Evolutionary conservation across 2,329 filamentous ascomycete genomes (phyloP).

Genomic region (Xylariaceae sp.): DNA sequence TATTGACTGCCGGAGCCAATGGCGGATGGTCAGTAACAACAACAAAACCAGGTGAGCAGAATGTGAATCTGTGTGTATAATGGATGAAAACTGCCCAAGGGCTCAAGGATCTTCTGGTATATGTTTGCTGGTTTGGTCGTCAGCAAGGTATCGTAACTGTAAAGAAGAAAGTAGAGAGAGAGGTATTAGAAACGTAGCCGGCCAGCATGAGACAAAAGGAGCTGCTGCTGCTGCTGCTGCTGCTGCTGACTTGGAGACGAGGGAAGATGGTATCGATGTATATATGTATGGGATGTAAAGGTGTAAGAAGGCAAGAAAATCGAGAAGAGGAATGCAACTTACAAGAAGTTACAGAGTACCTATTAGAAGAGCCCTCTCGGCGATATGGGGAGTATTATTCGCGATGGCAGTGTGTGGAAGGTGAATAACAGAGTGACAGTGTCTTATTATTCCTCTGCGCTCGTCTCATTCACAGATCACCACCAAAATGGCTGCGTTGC

Average conservation of each 20-base stretch:
- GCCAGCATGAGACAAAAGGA: not conserved
- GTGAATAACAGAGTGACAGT: not conserved
- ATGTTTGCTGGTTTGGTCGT: not conserved
- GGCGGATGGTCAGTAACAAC: constrained; percentile 6
- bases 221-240: no score
- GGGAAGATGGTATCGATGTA: not conserved
- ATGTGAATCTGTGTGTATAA: not conserved
- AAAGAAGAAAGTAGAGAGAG: not conserved
- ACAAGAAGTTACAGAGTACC: not conserved
- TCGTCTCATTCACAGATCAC: constrained; percentile 27
- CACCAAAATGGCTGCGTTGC: constrained; percentile 22
- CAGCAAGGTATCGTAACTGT: not conserved
- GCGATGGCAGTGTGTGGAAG: not conserved
- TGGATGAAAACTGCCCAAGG: not conserved
- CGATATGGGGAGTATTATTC: not conserved
- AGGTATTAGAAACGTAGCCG: not conserved
- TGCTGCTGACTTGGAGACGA: not conserved
- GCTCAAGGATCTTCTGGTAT: not conserved
- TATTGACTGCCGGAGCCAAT: constrained; percentile 4
- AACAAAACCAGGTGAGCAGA: not conserved
- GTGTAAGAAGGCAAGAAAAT: not conserved
- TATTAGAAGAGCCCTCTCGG: not conserved
- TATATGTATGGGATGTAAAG: not conserved
- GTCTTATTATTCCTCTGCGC: constrained; percentile 24
- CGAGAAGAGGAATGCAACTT: not conserved